phyloP scores from a whole-genome alignment of 768 basidiomycete genomes.

The Tephrocybe rancida region DNA sequence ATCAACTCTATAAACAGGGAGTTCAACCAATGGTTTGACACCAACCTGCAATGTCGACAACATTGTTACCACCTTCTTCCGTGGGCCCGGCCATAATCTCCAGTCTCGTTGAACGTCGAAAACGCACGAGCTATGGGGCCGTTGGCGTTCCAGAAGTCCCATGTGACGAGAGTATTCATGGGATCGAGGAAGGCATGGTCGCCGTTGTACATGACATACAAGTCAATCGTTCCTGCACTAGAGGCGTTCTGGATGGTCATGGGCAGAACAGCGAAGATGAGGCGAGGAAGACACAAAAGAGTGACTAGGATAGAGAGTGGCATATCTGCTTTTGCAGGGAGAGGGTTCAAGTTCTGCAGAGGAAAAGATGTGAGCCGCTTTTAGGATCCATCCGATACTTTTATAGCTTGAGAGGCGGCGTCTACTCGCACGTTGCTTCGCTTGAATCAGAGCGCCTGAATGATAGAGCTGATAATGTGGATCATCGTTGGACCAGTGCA shows the following conservation, averaged over 20 bases:
- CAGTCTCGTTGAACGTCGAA: background rate
- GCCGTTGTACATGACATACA: background rate
- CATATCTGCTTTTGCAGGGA: too few species aligned
- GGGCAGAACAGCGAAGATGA: background rate
- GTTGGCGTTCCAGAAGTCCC: background rate
- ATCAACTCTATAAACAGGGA: background rate
- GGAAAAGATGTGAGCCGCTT: too few species aligned
- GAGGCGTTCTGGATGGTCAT: background rate
- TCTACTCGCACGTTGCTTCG: background rate
- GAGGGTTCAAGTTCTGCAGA: too few species aligned
- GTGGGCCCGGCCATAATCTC: slow-evolving; percentile 4
- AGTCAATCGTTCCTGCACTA: background rate
- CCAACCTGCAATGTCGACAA: slow-evolving; percentile 8
- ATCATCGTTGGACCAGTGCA: too few species aligned
- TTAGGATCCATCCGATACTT: too few species aligned
- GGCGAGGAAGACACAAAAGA: background rate
- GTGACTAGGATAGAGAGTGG: background rate
- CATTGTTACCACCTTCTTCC: background rate
- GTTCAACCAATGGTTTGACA: too few species aligned
- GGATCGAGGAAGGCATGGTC: background rate
- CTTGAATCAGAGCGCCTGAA: background rate
- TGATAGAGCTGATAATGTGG: too few species aligned
- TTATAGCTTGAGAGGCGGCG: background rate
- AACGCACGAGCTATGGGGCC: background rate
- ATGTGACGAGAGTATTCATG: background rate